phyloP scores from a whole-genome alignment of 345 rosid species.

The Euphorbia pulcherrima region DNA sequence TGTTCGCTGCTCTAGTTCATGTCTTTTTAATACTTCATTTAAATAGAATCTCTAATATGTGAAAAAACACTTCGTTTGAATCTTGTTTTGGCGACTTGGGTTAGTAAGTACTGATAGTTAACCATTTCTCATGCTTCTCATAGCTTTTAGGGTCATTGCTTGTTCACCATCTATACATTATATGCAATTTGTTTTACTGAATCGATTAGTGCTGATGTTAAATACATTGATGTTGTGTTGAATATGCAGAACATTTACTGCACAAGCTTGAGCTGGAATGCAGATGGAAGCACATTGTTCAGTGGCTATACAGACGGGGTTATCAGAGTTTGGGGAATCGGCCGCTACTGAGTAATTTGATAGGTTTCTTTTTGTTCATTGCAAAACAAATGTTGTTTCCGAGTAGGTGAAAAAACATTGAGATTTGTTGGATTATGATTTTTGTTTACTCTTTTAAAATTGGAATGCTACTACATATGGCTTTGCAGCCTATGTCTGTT shows the following conservation, averaged over 20 bases:
- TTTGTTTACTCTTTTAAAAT: background rate
- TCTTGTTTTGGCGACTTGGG: background rate
- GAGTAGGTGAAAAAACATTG: background rate
- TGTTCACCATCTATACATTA: background rate
- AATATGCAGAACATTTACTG: constrained; percentile 71
- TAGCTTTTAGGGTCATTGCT: background rate
- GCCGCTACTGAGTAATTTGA: constrained; percentile 37
- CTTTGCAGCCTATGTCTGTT: constrained; percentile 4
- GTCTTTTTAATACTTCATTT: too few species aligned
- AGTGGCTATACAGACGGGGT: constrained; percentile 97
- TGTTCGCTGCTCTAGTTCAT: background rate
- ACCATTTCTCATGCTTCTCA: too few species aligned
- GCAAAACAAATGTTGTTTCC: background rate
- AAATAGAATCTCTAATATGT: too few species aligned
- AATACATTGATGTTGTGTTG: background rate
- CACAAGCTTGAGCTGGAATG: constrained; percentile 91
- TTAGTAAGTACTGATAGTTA: too few species aligned
- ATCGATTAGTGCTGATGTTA: background rate
- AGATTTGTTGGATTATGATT: constrained; percentile 14
- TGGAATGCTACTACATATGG: constrained; percentile 10
- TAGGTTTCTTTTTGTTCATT: background rate
- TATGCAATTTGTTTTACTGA: background rate
- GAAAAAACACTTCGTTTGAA: too few species aligned
- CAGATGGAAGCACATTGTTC: constrained; percentile 87
- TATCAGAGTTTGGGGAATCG: constrained; percentile 92